Evolutionary conservation across 2,329 filamentous ascomycete species (phyloP).

Genomic region (Curvularia verruculosa): DNA sequence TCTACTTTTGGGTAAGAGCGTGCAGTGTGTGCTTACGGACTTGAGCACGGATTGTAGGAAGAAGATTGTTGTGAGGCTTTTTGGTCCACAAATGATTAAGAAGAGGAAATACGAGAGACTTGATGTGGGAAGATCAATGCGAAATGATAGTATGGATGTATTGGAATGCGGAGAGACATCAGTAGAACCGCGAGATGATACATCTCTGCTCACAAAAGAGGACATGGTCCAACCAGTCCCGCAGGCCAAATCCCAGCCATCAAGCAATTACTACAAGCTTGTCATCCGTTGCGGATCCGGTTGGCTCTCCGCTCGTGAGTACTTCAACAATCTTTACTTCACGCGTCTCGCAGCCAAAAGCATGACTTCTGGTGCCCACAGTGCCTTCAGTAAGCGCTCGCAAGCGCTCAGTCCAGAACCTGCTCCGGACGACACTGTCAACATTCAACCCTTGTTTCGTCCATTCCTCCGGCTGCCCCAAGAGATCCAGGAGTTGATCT

Average conservation of each 20-base stretch:
- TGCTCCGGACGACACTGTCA: constrained; percentile 23
- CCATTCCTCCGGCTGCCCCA: constrained; percentile 33
- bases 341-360: constrained; percentile 13
- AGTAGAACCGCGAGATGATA: neutral
- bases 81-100: constrained; percentile 22
- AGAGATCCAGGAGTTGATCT: constrained; percentile 40
- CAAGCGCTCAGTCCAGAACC: constrained; percentile 11
- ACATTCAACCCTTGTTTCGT: constrained; percentile 38
- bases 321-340: constrained; percentile 36
- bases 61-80: constrained; percentile 35
- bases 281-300: constrained; percentile 39
- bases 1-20: constrained; percentile 33
- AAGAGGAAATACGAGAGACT: neutral
- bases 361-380: neutral
- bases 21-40: constrained; percentile 35
- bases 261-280: constrained; percentile 29
- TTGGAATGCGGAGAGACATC: neutral
- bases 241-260: neutral
- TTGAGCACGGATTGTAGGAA: constrained; percentile 23
- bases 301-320: constrained; percentile 40
- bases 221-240: neutral
- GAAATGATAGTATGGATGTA: constrained; percentile 16
- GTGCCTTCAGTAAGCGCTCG: constrained; percentile 6
- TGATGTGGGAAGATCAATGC: neutral
- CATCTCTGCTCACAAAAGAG: neutral